These are phyloP conservation scores for Globisporangium yorkense DNA, from an alignment of 352 stramenopile species.

Conservation along the genomic window DNA sequence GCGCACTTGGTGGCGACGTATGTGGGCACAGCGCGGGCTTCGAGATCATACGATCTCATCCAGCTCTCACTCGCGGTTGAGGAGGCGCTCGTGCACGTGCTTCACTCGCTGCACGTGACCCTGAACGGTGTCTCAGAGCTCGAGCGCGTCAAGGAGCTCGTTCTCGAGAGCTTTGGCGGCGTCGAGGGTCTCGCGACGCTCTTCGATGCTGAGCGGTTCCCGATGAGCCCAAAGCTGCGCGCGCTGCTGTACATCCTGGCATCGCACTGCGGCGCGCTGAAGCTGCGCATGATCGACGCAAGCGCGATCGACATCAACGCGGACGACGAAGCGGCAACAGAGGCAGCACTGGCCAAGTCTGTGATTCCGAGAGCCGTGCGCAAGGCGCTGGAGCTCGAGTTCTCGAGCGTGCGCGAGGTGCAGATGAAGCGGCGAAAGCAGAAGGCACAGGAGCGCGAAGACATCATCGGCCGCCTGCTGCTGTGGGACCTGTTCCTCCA, in stretches of 20 bases:
- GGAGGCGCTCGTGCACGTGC: conserved; percentile 29
- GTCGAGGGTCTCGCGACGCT: conserved; percentile 50
- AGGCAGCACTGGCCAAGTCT: conserved; percentile 52
- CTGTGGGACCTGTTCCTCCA: conserved; percentile 83
- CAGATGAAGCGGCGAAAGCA: conserved; percentile 43
- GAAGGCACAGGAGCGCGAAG: conserved; percentile 44
- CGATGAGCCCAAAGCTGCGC: conserved; percentile 38
- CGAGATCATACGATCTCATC: conserved; percentile 45
- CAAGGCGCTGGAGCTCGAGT: conserved; percentile 48
- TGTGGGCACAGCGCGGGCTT: conserved; percentile 28
- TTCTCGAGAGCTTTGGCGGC: conserved; percentile 56
- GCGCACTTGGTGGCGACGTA: conserved; percentile 52
- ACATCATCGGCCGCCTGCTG: conserved; percentile 48
- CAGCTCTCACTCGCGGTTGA: conserved; percentile 46
- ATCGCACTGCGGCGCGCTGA: conserved; percentile 42
- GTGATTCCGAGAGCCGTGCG: conserved; percentile 65
- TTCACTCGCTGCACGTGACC: conserved; percentile 33
- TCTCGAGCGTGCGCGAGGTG: conserved; percentile 26
- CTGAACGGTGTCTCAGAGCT: conserved; percentile 38
- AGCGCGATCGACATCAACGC: conserved; percentile 69
- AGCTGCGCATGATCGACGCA: conserved; percentile 27
- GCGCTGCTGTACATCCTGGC: conserved; percentile 59
- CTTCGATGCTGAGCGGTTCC: conserved; percentile 53
- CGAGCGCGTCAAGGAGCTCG: conserved; percentile 36
- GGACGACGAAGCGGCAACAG: conserved; percentile 68